Conservation (phyloP, 164 flowering plant genomes). For the Magnolia officinalis region DNA sequence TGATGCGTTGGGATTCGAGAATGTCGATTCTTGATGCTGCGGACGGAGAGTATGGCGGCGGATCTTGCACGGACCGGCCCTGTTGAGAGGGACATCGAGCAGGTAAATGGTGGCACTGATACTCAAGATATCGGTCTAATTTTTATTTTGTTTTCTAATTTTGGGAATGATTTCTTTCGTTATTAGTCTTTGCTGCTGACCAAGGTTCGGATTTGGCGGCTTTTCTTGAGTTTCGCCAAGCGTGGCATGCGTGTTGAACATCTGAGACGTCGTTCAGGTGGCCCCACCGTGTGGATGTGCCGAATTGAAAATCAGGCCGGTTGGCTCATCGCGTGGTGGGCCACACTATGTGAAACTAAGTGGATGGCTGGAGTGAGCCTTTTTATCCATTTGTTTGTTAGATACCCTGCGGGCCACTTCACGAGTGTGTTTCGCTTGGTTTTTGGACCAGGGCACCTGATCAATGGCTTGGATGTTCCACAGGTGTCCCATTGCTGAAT, state of each 20-base stretch:
- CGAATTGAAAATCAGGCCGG: neutral
- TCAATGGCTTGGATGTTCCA: neutral
- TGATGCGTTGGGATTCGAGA: conserved; percentile 16
- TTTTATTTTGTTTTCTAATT: neutral
- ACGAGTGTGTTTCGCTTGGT: neutral
- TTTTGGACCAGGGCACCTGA: neutral
- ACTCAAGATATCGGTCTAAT: neutral
- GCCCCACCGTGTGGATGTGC: neutral
- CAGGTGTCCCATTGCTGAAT: neutral
- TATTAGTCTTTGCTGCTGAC: neutral
- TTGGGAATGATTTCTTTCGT: neutral
- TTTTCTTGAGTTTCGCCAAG: neutral
- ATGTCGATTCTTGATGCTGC: conserved; percentile 29
- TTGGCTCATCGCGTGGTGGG: neutral
- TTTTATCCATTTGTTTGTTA: neutral
- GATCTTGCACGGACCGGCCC: conserved; percentile 62
- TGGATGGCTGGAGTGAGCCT: neutral
- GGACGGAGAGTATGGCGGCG: conserved; percentile 60
- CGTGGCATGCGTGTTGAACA: neutral
- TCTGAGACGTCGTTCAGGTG: neutral
- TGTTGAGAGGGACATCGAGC: conserved; percentile 78
- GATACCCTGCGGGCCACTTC: neutral
- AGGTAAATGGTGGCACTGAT: conserved; percentile 37
- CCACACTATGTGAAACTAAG: neutral
- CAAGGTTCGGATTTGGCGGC: neutral